phyloP scores from a whole-genome alignment of 2,329 filamentous ascomycete species.

The Neoascochyta sp. region DNA sequence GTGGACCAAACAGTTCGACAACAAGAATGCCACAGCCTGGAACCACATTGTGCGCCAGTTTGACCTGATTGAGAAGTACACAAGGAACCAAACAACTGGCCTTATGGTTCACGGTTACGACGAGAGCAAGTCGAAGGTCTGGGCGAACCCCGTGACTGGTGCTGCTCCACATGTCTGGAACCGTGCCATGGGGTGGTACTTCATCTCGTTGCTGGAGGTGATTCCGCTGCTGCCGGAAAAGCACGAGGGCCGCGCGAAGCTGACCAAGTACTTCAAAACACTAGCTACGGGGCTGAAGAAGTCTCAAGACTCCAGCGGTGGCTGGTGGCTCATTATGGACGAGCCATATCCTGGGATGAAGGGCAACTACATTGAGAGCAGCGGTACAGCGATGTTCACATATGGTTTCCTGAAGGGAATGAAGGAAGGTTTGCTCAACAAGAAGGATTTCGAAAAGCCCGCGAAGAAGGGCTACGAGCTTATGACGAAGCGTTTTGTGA shows the following conservation, averaged over 20 bases:
- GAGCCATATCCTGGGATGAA: constrained; percentile 38
- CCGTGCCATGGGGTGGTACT: constrained; percentile 25
- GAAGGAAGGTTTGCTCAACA: constrained; percentile 12
- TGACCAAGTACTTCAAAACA: constrained; percentile 37
- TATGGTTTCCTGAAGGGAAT: constrained; percentile 19
- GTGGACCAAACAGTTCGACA: constrained; percentile 28
- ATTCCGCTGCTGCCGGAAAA: constrained; percentile 41
- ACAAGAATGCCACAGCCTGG: constrained; percentile 34
- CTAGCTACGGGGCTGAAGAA: constrained; percentile 39
- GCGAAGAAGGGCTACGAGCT: constrained; percentile 42
- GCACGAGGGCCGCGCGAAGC: constrained; percentile 28
- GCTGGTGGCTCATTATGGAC: constrained; percentile 56
- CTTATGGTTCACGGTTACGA: constrained; percentile 25
- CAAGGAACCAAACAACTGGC: constrained; percentile 12
- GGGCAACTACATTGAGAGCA: constrained; percentile 58
- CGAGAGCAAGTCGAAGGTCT: constrained; percentile 18
- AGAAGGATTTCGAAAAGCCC: constrained; percentile 28
- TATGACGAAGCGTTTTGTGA: constrained; percentile 43
- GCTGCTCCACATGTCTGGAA: constrained; percentile 23
- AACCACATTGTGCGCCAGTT: constrained; percentile 33
- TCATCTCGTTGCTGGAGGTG: constrained; percentile 40
- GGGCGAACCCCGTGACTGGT: constrained; percentile 21
- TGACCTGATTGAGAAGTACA: constrained; percentile 16
- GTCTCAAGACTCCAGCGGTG: constrained; percentile 43
- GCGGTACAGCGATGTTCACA: constrained; percentile 51